These are phyloP conservation scores for Allantophomopsis lycopodina DNA, from an alignment of 2,329 filamentous ascomycete genomes.

Conservation along the genomic window DNA sequence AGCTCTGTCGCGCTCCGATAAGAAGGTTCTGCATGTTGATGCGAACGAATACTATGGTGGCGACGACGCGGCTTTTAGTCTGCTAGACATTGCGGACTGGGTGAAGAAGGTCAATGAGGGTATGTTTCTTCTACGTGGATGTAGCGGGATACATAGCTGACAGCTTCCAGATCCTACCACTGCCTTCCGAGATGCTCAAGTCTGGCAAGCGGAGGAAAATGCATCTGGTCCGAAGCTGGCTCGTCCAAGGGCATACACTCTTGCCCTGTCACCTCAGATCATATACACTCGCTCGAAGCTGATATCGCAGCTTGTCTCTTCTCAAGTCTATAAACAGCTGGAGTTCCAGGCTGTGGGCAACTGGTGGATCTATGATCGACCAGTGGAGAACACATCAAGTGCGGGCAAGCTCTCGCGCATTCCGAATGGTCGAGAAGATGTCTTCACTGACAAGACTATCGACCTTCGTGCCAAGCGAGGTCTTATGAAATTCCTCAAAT, in stretches of 20 bases:
- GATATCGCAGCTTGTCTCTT: slow-evolving; percentile 72
- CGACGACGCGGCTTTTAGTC: slow-evolving; percentile 69
- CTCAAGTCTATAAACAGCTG: slow-evolving; percentile 74
- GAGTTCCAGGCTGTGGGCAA: slow-evolving; percentile 90
- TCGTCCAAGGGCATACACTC: slow-evolving; percentile 61
- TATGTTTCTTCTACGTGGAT: slow-evolving; percentile 14
- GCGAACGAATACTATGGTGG: slow-evolving; percentile 81
- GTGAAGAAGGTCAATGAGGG: slow-evolving; percentile 28
- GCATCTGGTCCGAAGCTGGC: slow-evolving; percentile 28
- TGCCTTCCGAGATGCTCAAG: slow-evolving; percentile 8
- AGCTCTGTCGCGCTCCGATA: slow-evolving; percentile 81
- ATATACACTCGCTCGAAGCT: slow-evolving; percentile 74
- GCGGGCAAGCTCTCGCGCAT: slow-evolving; percentile 46
- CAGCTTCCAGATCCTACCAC: not conserved
- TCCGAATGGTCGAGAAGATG: slow-evolving; percentile 81
- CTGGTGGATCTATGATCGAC: slow-evolving; percentile 59
- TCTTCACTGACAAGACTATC: slow-evolving; percentile 68
- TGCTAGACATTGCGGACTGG: slow-evolving; percentile 74
- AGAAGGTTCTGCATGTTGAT: slow-evolving; percentile 85
- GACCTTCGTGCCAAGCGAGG: slow-evolving; percentile 70
- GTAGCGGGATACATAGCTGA: not conserved
- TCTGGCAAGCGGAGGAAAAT: not conserved
- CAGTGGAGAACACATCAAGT: slow-evolving; percentile 7
- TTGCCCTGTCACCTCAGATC: slow-evolving; percentile 75
- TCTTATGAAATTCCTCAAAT: slow-evolving; percentile 89